A percentile compares a stretch with the other conserved stretches of the same genome.
phyloP scores from a whole-genome alignment of 2,329 filamentous ascomycete genomes.

The Aureobasidium pullulans region DNA sequence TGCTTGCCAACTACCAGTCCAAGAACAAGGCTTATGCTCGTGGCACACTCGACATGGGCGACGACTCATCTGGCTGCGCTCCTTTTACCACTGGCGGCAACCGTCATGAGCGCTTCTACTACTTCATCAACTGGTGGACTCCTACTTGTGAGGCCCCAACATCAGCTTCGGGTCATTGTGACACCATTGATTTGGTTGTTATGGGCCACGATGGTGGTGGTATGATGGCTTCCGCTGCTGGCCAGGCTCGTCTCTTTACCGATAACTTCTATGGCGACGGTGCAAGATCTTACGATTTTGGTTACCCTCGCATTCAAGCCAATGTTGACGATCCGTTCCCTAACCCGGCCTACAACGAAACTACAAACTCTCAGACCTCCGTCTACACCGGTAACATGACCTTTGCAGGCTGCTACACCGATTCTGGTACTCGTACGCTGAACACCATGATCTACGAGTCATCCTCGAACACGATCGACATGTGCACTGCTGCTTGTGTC shows the following conservation, averaged over 20 bases:
- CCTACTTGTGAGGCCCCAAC: constrained; percentile 21
- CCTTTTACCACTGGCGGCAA: constrained; percentile 28
- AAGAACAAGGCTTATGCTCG: constrained; percentile 29
- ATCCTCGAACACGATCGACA: constrained; percentile 25
- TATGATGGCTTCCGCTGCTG: constrained; percentile 30
- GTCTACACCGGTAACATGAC: constrained; percentile 30
- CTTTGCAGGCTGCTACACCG: constrained; percentile 31
- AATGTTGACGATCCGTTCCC: constrained; percentile 28
- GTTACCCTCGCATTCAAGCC: constrained; percentile 28
- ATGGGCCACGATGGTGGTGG: constrained; percentile 29
- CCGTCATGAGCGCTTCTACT: constrained; percentile 33
- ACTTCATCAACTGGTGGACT: constrained; percentile 31
- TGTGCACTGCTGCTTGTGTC: constrained; percentile 26
- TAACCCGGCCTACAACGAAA: constrained; percentile 23
- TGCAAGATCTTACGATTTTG: constrained; percentile 29
- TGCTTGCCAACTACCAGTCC: constrained; percentile 28
- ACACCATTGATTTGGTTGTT: constrained; percentile 30
- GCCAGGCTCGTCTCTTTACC: constrained; percentile 29
- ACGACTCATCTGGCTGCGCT: constrained; percentile 28
- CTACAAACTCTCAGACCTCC: constrained; percentile 16
- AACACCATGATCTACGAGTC: constrained; percentile 22
- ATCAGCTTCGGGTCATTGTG: constrained; percentile 22
- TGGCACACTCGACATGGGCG: constrained; percentile 28
- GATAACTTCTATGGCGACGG: constrained; percentile 32
- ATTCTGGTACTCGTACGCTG: constrained; percentile 21